Conservation (phyloP, 2,329 filamentous ascomycete species). For the Fusarium sambucinum region DNA sequence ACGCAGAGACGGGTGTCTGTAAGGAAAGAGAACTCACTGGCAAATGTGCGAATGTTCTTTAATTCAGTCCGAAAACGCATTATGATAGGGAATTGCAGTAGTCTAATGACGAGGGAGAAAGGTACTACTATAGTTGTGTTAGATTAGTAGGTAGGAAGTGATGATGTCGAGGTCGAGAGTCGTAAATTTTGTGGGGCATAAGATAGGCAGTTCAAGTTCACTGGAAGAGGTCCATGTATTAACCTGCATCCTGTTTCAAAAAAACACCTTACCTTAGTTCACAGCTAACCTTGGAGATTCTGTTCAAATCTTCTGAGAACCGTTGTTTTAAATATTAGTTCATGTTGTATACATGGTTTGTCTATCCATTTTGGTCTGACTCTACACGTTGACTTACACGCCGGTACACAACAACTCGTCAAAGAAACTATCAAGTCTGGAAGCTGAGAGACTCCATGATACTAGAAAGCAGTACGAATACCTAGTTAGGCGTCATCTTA, state of each 20-base stretch:
- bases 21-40: conserved; percentile 59
- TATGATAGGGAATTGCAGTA: conserved; percentile 43
- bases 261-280: not conserved
- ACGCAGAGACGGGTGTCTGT: not conserved
- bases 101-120: conserved; percentile 4
- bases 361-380: too few relatives aligned
- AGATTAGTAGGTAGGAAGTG: conserved; percentile 8
- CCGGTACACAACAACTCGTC: too few relatives aligned
- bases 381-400: too few relatives aligned
- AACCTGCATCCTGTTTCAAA: not conserved
- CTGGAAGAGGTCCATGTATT: not conserved
- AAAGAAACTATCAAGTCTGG: too few relatives aligned
- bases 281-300: too few relatives aligned
- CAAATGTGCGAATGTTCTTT: conserved; percentile 74
- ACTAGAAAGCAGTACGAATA: too few relatives aligned
- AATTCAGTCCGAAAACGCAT: conserved; percentile 77
- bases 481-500: too few relatives aligned
- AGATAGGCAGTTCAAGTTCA: not conserved
- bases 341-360: too few relatives aligned
- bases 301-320: too few relatives aligned
- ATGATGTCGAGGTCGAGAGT: conserved; percentile 28
- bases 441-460: too few relatives aligned
- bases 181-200: conserved; percentile 32
- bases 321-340: too few relatives aligned
- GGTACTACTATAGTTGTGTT: not conserved